Conservation (phyloP, 2,329 filamentous ascomycete genomes). For the Xylaria multiplex region DNA sequence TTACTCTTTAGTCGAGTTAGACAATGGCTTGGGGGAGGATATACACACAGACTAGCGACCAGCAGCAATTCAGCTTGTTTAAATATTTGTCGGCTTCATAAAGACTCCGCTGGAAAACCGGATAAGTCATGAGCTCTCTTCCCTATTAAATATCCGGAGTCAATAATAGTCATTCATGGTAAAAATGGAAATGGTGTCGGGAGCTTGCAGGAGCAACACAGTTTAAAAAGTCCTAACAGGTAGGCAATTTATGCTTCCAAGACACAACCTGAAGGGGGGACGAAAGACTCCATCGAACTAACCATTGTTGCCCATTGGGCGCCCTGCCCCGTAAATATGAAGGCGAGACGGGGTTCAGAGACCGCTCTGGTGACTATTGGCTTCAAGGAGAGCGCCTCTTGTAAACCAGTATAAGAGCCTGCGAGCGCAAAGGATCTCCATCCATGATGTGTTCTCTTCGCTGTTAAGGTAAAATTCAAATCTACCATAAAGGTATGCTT, state of each 20-base stretch:
- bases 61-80: constrained; percentile 15
- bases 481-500: constrained; percentile 17
- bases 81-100: constrained; percentile 29
- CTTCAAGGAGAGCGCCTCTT: constrained; percentile 18
- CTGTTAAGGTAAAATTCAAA: constrained; percentile 30
- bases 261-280: too few relatives aligned
- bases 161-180: too few relatives aligned
- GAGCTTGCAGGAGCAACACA: too few relatives aligned
- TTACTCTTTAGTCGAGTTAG: constrained; percentile 9
- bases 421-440: constrained; percentile 28
- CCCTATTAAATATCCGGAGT: constrained; percentile 35
- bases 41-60: constrained; percentile 30
- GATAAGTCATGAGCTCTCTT: constrained; percentile 40
- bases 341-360: constrained; percentile 33
- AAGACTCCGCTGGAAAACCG: constrained; percentile 26
- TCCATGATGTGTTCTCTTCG: constrained; percentile 32
- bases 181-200: too few relatives aligned
- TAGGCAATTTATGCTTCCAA: too few relatives aligned
- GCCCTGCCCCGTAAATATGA: constrained; percentile 58
- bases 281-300: too few relatives aligned
- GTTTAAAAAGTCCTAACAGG: too few relatives aligned
- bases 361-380: constrained; percentile 16
- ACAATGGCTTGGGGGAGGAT: neutral
- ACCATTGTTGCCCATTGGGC: constrained; percentile 57
- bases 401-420: constrained; percentile 19